A percentile compares a stretch with the other conserved stretches of the same genome.
phyloP scores from a whole-genome alignment of 768 basidiomycete genomes.

The Suillus spraguei region DNA sequence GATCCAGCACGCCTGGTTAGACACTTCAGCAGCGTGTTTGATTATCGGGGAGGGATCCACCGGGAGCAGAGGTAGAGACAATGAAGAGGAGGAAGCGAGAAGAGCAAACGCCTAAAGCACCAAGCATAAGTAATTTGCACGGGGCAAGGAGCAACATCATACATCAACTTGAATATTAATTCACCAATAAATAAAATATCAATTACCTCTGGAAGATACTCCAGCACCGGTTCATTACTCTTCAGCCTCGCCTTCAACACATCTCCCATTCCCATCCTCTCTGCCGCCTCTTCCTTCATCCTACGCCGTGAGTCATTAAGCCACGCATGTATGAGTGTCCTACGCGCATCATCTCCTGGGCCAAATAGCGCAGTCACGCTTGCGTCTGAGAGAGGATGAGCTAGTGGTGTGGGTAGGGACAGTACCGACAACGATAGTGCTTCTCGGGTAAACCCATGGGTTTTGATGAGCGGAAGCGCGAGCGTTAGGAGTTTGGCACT shows the following conservation, averaged over 20 bases:
- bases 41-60: slow-evolving; percentile 64
- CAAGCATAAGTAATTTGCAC: neutral
- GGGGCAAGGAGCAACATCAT: neutral
- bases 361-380: slow-evolving; percentile 5
- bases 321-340: neutral
- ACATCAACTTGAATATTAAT: neutral
- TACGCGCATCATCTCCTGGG: neutral
- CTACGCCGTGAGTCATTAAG: slow-evolving; percentile 52
- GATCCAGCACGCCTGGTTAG: slow-evolving; percentile 70
- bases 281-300: slow-evolving; percentile 41
- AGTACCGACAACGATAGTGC: slow-evolving; percentile 68
- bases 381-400: neutral
- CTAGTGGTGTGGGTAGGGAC: slow-evolving; percentile 15
- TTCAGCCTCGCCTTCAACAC: slow-evolving; percentile 58
- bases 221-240: slow-evolving; percentile 69
- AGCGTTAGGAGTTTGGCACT: slow-evolving; percentile 51
- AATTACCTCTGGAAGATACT: slow-evolving; percentile 65
- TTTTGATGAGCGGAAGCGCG: slow-evolving; percentile 63
- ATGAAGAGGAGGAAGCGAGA: slow-evolving; percentile 51
- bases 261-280: slow-evolving; percentile 43
- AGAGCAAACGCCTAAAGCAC: slow-evolving; percentile 67
- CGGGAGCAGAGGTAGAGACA: slow-evolving; percentile 36
- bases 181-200: neutral
- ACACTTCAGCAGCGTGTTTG: slow-evolving; percentile 61
- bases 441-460: slow-evolving; percentile 75